phyloP scores from a whole-genome alignment of 495 filamentous ascomycete genomes.

The Xylaria intraflava region DNA sequence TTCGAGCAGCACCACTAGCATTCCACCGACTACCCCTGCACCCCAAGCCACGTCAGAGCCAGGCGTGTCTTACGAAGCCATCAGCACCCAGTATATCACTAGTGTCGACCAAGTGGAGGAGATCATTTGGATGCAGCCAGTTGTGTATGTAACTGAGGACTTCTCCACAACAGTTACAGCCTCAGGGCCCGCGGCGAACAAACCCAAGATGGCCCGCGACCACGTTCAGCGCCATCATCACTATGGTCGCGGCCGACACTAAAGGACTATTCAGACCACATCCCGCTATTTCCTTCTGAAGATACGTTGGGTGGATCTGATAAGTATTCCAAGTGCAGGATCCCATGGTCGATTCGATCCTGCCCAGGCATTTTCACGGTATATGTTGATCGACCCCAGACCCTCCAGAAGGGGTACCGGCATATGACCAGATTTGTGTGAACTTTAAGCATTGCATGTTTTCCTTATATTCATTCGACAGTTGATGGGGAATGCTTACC shows the following conservation, averaged over 20 bases:
- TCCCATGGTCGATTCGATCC: constrained; percentile 20
- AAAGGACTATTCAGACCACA: not conserved
- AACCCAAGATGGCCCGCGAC: constrained; percentile 11
- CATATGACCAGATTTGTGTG: constrained; percentile 18
- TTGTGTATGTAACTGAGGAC: constrained; percentile 36
- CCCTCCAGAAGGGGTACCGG: constrained; percentile 17
- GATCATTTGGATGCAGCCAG: constrained; percentile 40
- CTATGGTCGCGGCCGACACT: constrained; percentile 16
- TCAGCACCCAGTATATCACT: constrained; percentile 40
- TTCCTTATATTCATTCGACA: not conserved
- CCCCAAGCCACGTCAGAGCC: constrained; percentile 17
- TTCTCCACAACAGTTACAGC: constrained; percentile 30
- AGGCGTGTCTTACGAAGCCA: constrained; percentile 25
- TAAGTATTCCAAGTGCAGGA: constrained; percentile 18
- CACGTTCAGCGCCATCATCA: constrained; percentile 21
- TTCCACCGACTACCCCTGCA: constrained; percentile 17
- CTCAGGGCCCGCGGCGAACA: constrained; percentile 1
- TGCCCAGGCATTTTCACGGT: constrained; percentile 16
- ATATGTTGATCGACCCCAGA: constrained; percentile 16
- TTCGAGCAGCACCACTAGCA: constrained; percentile 4
- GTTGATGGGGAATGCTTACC: not conserved
- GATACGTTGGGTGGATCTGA: constrained; percentile 18
- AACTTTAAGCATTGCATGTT: constrained; percentile 5
- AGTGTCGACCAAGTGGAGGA: constrained; percentile 33
- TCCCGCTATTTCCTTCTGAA: constrained; percentile 23